These are phyloP conservation scores for Ambrosia trifida DNA, from an alignment of 129 eudicot genomes.

Conservation along the genomic window DNA sequence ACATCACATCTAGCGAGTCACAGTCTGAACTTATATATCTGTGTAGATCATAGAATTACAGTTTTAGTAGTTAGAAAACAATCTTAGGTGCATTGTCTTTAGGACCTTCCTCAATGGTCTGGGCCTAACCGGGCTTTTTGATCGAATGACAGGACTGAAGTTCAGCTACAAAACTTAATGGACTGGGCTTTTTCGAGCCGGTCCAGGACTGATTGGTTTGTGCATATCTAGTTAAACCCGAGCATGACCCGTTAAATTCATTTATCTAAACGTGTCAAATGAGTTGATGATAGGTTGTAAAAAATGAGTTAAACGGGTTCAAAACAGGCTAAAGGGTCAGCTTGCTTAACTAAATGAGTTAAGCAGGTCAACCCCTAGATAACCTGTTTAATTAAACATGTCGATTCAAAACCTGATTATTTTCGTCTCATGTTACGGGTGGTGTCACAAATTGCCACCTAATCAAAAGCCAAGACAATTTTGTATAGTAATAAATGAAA, in stretches of 20 bases:
- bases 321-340: no score
- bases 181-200: not conserved
- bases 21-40: constrained; percentile 95
- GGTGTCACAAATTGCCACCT: no score
- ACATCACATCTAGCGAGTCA: constrained; percentile 76
- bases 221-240: not conserved
- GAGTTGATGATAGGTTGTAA: no score
- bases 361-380: no score
- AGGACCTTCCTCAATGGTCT: not conserved
- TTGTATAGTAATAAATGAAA: not conserved
- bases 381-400: no score
- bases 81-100: not conserved
- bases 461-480: not conserved
- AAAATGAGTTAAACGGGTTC: no score
- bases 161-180: not conserved
- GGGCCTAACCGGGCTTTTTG: not conserved
- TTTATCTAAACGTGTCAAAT: no score
- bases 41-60: constrained; percentile 4
- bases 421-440: no score
- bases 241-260: no score
- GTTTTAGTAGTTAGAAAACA: not conserved
- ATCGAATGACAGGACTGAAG: not conserved
- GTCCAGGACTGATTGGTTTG: not conserved
- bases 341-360: no score
- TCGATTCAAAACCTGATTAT: no score